A percentile compares a stretch with the other conserved stretches of the same genome.
These are phyloP conservation scores for Hypoxylon crocopeplum DNA, from an alignment of 495 filamentous ascomycete species.

Conservation along the genomic window DNA sequence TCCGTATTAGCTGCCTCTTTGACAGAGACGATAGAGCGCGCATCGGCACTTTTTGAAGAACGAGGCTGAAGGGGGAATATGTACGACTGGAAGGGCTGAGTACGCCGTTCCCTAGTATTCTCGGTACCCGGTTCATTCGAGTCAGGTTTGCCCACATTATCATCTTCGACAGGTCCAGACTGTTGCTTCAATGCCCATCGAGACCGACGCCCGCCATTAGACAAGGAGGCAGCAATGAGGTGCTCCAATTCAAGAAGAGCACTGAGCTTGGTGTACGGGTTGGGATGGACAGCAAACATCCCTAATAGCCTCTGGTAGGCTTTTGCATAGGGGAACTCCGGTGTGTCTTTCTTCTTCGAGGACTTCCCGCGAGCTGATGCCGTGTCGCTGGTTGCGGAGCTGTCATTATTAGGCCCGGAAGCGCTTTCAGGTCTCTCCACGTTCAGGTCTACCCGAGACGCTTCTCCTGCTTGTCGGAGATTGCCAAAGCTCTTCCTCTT, in stretches of 20 bases:
- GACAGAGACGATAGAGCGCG: slow-evolving; percentile 51
- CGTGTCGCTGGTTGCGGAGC: slow-evolving; percentile 51
- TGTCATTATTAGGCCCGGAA: slow-evolving; percentile 48
- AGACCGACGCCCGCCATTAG: slow-evolving; percentile 45
- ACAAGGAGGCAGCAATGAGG: slow-evolving; percentile 78
- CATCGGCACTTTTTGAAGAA: slow-evolving; percentile 43
- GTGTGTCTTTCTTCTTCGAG: slow-evolving; percentile 48
- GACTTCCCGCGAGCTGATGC: slow-evolving; percentile 44
- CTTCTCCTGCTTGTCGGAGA: slow-evolving; percentile 50
- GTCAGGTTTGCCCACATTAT: slow-evolving; percentile 26
- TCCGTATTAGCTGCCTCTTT: slow-evolving; percentile 64
- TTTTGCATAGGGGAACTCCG: slow-evolving; percentile 72
- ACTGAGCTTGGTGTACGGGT: slow-evolving; percentile 84
- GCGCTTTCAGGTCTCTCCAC: slow-evolving; percentile 39
- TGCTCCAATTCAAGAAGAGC: slow-evolving; percentile 83
- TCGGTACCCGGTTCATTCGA: slow-evolving; percentile 51
- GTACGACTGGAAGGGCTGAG: slow-evolving; percentile 58
- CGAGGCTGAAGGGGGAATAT: slow-evolving; percentile 41
- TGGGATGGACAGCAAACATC: slow-evolving; percentile 89
- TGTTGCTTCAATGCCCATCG: slow-evolving; percentile 44
- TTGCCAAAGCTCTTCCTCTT: slow-evolving; percentile 65
- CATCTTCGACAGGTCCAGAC: slow-evolving; percentile 27
- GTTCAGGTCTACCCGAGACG: slow-evolving; percentile 40
- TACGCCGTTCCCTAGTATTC: slow-evolving; percentile 72
- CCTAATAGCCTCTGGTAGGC: slow-evolving; percentile 81